Evolutionary conservation across 352 stramenopile genomes (phyloP).

Genomic region (Globisporangium spinosum): DNA sequence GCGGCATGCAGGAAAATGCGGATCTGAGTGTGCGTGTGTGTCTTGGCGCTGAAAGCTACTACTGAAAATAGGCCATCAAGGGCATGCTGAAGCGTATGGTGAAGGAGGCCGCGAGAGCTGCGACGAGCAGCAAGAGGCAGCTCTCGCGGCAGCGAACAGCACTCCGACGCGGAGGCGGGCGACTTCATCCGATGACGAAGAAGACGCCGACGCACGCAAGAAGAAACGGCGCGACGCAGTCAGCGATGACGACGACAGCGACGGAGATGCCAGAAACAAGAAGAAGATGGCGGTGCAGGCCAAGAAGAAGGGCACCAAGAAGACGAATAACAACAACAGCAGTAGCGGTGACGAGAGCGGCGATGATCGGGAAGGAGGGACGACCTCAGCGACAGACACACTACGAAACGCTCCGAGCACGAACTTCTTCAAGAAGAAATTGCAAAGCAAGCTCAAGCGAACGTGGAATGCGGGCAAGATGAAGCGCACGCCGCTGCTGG

Average conservation of each 20-base stretch:
- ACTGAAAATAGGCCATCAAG: neutral
- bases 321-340: slow-evolving; percentile 4
- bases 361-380: neutral
- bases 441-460: slow-evolving; percentile 23
- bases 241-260: slow-evolving; percentile 10
- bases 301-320: slow-evolving; percentile 3
- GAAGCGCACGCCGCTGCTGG: slow-evolving; percentile 52
- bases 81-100: slow-evolving; percentile 32
- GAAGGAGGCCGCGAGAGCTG: slow-evolving; percentile 21
- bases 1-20: neutral
- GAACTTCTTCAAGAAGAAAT: slow-evolving; percentile 11
- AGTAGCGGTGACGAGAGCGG: neutral
- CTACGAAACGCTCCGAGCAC: slow-evolving; percentile 2
- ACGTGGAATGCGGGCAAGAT: slow-evolving; percentile 37
- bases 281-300: slow-evolving; percentile 5
- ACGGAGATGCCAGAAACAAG: slow-evolving; percentile 6
- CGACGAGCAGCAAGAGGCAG: slow-evolving; percentile 9
- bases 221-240: neutral
- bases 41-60: neutral
- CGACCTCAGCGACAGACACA: slow-evolving; percentile 12
- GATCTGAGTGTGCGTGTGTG: neutral
- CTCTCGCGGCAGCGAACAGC: neutral
- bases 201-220: neutral
- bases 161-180: slow-evolving; percentile 4
- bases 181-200: slow-evolving; percentile 2